These are phyloP conservation scores for Solanum bulbocastanum DNA, from an alignment of 257 asterid species.

Conservation along the genomic window DNA sequence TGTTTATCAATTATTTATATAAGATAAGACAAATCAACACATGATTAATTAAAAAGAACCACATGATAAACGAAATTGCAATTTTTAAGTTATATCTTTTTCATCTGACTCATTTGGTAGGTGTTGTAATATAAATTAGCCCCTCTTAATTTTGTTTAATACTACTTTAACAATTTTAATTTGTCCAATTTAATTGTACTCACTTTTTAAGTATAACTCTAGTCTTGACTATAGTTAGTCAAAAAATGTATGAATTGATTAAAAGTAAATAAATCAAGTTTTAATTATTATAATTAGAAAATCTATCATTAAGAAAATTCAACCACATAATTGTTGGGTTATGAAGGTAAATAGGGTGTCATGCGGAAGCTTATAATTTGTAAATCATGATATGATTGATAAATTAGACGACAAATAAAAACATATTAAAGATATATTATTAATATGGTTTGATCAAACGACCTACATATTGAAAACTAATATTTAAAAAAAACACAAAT, in stretches of 20 bases:
- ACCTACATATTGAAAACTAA: too few relatives aligned
- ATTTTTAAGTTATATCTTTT: not conserved
- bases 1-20: not conserved
- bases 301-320: not conserved
- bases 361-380: too few relatives aligned
- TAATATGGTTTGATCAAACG: too few relatives aligned
- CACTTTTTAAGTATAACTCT: not conserved
- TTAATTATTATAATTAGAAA: not conserved
- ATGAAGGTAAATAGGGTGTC: too few relatives aligned
- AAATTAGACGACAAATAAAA: too few relatives aligned
- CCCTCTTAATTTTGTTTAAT: not conserved
- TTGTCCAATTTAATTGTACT: not conserved
- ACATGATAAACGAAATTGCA: not conserved
- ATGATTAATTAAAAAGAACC: too few relatives aligned
- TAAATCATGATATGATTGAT: too few relatives aligned
- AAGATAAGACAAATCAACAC: too few relatives aligned
- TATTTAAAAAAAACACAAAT: too few relatives aligned
- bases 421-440: too few relatives aligned
- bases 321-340: not conserved
- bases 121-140: too few relatives aligned
- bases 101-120: not conserved
- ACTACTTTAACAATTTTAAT: not conserved
- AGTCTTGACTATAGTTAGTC: not conserved
- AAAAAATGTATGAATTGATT: not conserved
- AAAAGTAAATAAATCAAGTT: not conserved